Evolutionary conservation across 805 yeast genomes (phyloP), one percentile per base, ranked within the genome.

Genomic region (Metschnikowia lunata): DNA sequence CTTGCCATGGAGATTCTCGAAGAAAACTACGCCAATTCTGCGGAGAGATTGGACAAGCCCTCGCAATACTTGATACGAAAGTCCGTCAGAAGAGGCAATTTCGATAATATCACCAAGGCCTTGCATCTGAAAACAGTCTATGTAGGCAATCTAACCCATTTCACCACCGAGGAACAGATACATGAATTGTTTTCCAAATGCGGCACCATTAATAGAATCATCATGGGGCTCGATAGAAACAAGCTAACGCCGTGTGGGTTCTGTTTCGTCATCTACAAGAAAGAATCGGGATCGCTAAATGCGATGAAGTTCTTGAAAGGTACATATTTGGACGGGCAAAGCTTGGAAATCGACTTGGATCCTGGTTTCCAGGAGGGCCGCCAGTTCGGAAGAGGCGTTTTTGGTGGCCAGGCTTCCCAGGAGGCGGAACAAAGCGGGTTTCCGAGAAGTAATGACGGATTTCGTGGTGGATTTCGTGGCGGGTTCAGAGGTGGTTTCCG

Each of bases 311-410:
- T 81, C 58, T 68, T 93, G 39, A 82, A 87, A 54, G 83, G 81
- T 43, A 88, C 96, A 0, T 83, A 82, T 56, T 76, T 93, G 41
- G 97, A 91, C 58, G 95, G 90, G 40, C 81, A 87, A 49, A 70
- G 75, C 32, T 76, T 93, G 58, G 83, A 85, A 32, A 87, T 91
- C 39, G 99, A 93, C 66, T 72, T 95, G 55, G 99, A 93, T 60
- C 97, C 97, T 0, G 99, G 99, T 0, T 93, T 91, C 61, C 80
- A 78, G 50, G 97, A 91, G 55, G 99, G 99, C 1, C 75, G 99
- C 52, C 98, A 93, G 61, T 93, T 82, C 60, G 99, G 99, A 15
- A 76, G 99, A 57, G 98, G 98, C 37, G 75, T 78, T 12, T 82
- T 79, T 49, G 99, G 99, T 45, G 98, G 97, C 2, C 99, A 93